These are phyloP conservation scores for Mayamaea pseudoterrestris DNA, from an alignment of 108 stramenopile genomes.

Conservation along the genomic window DNA sequence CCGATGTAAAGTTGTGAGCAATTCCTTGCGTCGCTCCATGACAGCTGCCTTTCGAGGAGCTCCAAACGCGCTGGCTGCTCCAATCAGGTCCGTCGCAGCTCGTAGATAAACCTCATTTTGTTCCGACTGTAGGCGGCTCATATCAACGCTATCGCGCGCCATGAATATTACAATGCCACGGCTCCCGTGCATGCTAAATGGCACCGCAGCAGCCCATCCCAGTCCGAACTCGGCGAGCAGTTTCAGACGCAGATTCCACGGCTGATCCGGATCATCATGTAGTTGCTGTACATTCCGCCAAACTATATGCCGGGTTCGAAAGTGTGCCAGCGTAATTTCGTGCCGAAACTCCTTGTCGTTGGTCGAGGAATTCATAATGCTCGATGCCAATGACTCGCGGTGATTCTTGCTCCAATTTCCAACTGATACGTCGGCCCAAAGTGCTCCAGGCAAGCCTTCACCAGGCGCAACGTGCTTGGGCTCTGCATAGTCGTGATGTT, in stretches of 20 bases:
- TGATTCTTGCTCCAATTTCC: neutral
- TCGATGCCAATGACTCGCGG: neutral
- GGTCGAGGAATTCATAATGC: neutral
- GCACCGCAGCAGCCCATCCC: slow-evolving; percentile 18
- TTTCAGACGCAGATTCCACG: slow-evolving; percentile 9
- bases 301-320: slow-evolving; percentile 3
- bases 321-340: neutral
- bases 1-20: slow-evolving; percentile 9
- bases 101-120: slow-evolving; percentile 17
- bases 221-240: slow-evolving; percentile 11
- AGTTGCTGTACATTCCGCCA: slow-evolving; percentile 19
- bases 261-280: slow-evolving; percentile 26
- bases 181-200: slow-evolving; percentile 7
- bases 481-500: slow-evolving; percentile 9
- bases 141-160: slow-evolving; percentile 8
- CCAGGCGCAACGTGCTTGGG: slow-evolving; percentile 13
- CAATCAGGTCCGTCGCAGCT: slow-evolving; percentile 17
- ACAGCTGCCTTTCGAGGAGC: slow-evolving; percentile 9
- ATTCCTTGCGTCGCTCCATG: neutral
- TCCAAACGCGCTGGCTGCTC: slow-evolving; percentile 11
- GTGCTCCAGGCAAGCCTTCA: slow-evolving; percentile 22
- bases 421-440: slow-evolving; percentile 32
- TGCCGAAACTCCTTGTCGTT: neutral
- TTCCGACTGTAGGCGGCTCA: neutral
- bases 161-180: slow-evolving; percentile 22